Conservation (phyloP, 805 yeast species). For the Saturnispora quitensis region DNA sequence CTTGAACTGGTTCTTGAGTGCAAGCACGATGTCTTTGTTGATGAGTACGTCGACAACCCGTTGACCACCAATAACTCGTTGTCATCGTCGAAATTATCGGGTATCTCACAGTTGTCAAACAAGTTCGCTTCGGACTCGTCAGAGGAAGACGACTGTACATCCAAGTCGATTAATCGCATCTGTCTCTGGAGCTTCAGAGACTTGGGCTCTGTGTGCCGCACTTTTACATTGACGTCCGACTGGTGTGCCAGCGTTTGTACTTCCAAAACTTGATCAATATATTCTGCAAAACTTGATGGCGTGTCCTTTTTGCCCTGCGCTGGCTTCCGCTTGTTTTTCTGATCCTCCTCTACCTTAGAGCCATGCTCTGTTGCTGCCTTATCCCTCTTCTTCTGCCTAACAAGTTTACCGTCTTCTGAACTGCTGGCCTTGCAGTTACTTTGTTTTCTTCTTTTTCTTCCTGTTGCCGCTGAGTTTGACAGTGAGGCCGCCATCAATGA, state of each 20-base stretch:
- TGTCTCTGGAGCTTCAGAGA: constrained; percentile 26
- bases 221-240: constrained; percentile 12
- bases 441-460: not conserved
- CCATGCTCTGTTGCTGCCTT: not conserved
- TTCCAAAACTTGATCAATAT: constrained; percentile 18
- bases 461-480: not conserved
- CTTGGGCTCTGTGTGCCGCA: not conserved
- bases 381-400: not conserved
- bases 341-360: not conserved
- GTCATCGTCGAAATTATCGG: constrained; percentile 5
- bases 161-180: constrained; percentile 22
- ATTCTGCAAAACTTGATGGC: constrained; percentile 21
- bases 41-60: not conserved
- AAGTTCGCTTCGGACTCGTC: constrained; percentile 10
- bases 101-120: constrained; percentile 14
- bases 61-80: constrained; percentile 11
- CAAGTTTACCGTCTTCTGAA: not conserved
- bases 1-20: constrained; percentile 3
- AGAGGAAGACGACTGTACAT: constrained; percentile 11
- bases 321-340: not conserved
- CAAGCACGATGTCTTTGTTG: not conserved
- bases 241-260: constrained; percentile 18
- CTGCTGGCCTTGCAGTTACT: not conserved
- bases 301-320: constrained; percentile 11
- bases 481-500: not conserved